Evolutionary conservation across 208 protist species (phyloP).

Genomic region (Acanthamoeba divionensis): DNA sequence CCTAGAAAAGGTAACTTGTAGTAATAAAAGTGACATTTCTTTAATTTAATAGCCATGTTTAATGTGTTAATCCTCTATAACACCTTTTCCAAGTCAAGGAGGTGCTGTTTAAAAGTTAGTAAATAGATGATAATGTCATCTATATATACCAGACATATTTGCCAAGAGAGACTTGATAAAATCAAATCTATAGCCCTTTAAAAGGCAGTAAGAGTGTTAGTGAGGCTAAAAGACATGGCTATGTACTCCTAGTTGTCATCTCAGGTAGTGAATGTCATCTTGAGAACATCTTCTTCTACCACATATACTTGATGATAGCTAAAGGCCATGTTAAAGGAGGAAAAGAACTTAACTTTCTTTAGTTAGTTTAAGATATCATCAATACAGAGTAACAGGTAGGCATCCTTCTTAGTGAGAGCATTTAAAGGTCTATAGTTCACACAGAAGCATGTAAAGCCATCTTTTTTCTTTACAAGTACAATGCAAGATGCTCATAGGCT

Average conservation of each 20-base stretch:
- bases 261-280: slow-evolving; percentile 26
- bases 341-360: neutral
- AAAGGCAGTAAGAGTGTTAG: slow-evolving; percentile 29
- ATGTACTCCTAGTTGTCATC: slow-evolving; percentile 29
- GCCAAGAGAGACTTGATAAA: neutral
- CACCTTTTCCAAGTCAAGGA: slow-evolving; percentile 30
- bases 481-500: neutral
- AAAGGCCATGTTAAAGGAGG: neutral
- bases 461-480: neutral
- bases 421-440: neutral
- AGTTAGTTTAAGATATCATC: neutral
- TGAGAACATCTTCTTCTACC: neutral
- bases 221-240: neutral
- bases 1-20: neutral
- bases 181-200: neutral
- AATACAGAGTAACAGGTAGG: neutral
- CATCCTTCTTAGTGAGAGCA: neutral
- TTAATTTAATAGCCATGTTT: too few relatives aligned
- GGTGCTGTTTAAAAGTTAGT: neutral
- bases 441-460: neutral
- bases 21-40: too few relatives aligned
- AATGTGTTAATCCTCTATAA: slow-evolving; percentile 15
- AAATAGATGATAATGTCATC: slow-evolving; percentile 45
- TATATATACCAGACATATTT: neutral
- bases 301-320: slow-evolving; percentile 46